These are phyloP conservation scores for Yamadazyma blattariae DNA, from an alignment of 1,139 yeast species.

Conservation along the genomic window DNA sequence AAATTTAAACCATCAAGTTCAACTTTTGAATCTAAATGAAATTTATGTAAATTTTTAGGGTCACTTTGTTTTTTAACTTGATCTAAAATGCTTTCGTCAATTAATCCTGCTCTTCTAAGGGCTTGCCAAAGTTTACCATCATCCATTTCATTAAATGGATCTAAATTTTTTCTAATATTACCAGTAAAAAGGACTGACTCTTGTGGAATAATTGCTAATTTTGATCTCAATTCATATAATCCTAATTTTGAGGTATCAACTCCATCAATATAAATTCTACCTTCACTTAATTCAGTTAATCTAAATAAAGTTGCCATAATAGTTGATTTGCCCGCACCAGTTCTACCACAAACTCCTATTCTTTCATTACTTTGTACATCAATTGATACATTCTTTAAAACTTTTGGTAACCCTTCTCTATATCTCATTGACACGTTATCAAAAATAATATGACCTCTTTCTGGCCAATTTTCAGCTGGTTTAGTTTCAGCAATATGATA, in stretches of 20 bases:
- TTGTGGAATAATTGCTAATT: conserved; percentile 87
- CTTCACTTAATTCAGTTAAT: conserved; percentile 51
- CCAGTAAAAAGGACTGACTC: conserved; percentile 90
- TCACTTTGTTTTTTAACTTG: conserved; percentile 12
- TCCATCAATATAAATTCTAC: conserved; percentile 57
- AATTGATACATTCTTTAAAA: conserved; percentile 54
- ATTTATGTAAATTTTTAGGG: conserved; percentile 21
- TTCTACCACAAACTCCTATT: conserved; percentile 76
- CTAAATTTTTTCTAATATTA: conserved; percentile 74
- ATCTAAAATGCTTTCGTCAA: conserved; percentile 11
- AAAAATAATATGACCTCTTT: conserved; percentile 52
- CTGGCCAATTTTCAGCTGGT: conserved; percentile 52
- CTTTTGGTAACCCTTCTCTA: conserved; percentile 73
- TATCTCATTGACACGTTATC: conserved; percentile 62
- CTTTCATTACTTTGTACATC: conserved; percentile 54
- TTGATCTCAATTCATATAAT: conserved; percentile 67
- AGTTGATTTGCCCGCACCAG: conserved; percentile 79
- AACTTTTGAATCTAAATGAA: conserved; percentile 47
- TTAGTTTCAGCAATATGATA: conserved; percentile 50
- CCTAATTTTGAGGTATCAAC: conserved; percentile 64
- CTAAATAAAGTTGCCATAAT: conserved; percentile 66
- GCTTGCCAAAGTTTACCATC: conserved; percentile 35
- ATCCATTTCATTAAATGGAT: conserved; percentile 47
- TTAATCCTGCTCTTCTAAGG: conserved; percentile 29
- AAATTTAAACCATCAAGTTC: conserved; percentile 53